A percentile compares a stretch with the other conserved stretches of the same genome.
Evolutionary conservation across 2,329 filamentous ascomycete species (phyloP).

Genomic region (Xylariomycetidae sp.): DNA sequence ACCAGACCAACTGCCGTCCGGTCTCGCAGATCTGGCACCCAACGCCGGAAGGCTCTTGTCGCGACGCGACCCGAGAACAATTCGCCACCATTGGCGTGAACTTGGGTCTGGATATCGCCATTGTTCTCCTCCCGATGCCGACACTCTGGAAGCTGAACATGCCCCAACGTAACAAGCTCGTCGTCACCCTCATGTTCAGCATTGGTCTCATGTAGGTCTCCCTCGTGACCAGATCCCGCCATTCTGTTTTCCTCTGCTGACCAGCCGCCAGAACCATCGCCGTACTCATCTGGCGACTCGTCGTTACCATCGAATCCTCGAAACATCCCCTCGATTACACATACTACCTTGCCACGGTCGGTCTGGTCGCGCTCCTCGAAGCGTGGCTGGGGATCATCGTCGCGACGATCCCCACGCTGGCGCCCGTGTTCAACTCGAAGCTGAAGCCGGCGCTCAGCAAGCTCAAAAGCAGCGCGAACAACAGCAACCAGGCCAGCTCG

Average conservation of each 20-base stretch:
- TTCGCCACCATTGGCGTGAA: slow-evolving; percentile 21
- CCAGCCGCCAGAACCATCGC: slow-evolving; percentile 26
- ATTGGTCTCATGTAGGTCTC: slow-evolving; percentile 26
- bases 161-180: slow-evolving; percentile 31
- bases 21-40: slow-evolving; percentile 27
- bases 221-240: background rate
- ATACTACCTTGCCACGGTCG: slow-evolving; percentile 25
- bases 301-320: slow-evolving; percentile 19
- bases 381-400: slow-evolving; percentile 36
- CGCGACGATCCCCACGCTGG: slow-evolving; percentile 38
- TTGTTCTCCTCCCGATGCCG: slow-evolving; percentile 36
- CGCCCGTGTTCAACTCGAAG: slow-evolving; percentile 28
- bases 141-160: slow-evolving; percentile 39
- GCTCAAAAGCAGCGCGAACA: background rate
- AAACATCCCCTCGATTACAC: slow-evolving; percentile 14
- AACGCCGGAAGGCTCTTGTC: slow-evolving; percentile 31
- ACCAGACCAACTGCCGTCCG: slow-evolving; percentile 27
- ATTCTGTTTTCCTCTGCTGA: background rate
- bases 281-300: slow-evolving; percentile 33
- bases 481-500: background rate
- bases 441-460: slow-evolving; percentile 4
- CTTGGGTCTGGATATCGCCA: slow-evolving; percentile 25
- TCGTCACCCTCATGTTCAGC: slow-evolving; percentile 27
- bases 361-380: slow-evolving; percentile 33
- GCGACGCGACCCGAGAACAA: slow-evolving; percentile 21